phyloP scores from a whole-genome alignment of 352 stramenopile species.

The Globisporangium splendens region DNA sequence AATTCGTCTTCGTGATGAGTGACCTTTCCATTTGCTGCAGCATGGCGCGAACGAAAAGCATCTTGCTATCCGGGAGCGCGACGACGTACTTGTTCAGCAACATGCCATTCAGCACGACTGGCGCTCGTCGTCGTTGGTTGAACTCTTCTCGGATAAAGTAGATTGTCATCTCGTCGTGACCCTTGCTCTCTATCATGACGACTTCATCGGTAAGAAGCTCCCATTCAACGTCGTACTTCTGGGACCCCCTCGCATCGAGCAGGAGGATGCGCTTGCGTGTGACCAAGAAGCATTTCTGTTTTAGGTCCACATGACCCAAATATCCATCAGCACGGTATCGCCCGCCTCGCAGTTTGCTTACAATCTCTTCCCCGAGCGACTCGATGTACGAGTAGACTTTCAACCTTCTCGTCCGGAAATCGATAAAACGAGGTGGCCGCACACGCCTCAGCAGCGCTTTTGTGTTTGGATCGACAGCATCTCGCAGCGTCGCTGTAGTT shows the following conservation, averaged over 20 bases:
- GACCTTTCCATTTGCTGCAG: conserved; percentile 83
- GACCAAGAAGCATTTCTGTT: conserved; percentile 83
- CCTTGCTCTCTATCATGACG: conserved; percentile 66
- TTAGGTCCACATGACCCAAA: conserved; percentile 75
- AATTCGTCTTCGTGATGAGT: conserved; percentile 63
- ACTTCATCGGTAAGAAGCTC: conserved; percentile 78
- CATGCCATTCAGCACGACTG: conserved; percentile 45
- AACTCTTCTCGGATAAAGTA: conserved; percentile 83
- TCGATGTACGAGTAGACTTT: conserved; percentile 88
- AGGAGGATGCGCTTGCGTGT: conserved; percentile 81
- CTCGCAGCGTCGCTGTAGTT: conserved; percentile 71
- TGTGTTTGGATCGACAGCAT: conserved; percentile 74
- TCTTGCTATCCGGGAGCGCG: conserved; percentile 63
- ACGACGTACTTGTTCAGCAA: conserved; percentile 77
- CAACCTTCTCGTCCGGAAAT: conserved; percentile 69
- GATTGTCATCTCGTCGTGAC: conserved; percentile 32
- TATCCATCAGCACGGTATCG: conserved; percentile 81
- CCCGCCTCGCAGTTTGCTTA: conserved; percentile 72
- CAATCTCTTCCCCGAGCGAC: conserved; percentile 84
- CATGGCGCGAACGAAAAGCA: conserved; percentile 82
- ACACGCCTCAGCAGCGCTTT: conserved; percentile 75
- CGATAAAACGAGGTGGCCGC: conserved; percentile 77
- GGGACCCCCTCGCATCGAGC: conserved; percentile 59
- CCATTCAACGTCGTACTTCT: conserved; percentile 80
- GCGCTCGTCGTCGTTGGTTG: conserved; percentile 8